These are phyloP conservation scores for Scleroderma citrinum DNA, from an alignment of 768 basidiomycete species.

Conservation along the genomic window DNA sequence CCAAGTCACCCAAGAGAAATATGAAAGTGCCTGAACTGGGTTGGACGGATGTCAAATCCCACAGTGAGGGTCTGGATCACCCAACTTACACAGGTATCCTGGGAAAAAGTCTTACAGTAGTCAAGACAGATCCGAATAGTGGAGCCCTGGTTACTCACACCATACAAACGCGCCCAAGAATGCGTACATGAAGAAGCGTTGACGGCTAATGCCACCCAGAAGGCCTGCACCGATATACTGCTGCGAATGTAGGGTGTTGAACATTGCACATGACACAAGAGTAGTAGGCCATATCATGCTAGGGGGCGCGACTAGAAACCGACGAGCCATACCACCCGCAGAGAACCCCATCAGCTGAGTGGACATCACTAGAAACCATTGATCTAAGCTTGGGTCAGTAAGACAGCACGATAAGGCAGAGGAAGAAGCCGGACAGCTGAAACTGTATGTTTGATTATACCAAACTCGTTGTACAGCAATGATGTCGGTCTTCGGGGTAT, in stretches of 20 bases:
- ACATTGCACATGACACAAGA: conserved; percentile 66
- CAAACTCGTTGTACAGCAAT: conserved; percentile 72
- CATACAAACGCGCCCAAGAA: conserved; percentile 54
- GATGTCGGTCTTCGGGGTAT: conserved; percentile 46
- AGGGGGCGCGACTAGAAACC: conserved; percentile 62
- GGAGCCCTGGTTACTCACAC: conserved; percentile 36
- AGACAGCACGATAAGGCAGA: neutral
- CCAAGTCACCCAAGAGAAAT: conserved; percentile 57
- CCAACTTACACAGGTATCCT: conserved; percentile 36
- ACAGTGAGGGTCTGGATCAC: neutral
- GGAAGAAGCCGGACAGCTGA: conserved; percentile 41
- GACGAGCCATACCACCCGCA: conserved; percentile 66
- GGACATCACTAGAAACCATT: conserved; percentile 75
- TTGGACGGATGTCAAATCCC: conserved; percentile 15
- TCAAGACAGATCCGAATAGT: neutral
- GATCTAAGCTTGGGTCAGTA: conserved; percentile 40
- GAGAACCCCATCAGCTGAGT: conserved; percentile 80
- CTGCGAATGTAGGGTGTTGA: conserved; percentile 74
- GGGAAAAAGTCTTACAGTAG: conserved; percentile 36
- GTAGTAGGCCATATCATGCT: conserved; percentile 72
- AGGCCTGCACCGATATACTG: conserved; percentile 58
- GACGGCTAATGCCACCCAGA: conserved; percentile 61
- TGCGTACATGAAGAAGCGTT: conserved; percentile 68
- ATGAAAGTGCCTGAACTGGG: conserved; percentile 42
- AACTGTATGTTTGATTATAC: conserved; percentile 59